Base-by-base conservation (phyloP, 1,139 yeast genomes). In the Yamadazyma atmosphaerica region DNA sequence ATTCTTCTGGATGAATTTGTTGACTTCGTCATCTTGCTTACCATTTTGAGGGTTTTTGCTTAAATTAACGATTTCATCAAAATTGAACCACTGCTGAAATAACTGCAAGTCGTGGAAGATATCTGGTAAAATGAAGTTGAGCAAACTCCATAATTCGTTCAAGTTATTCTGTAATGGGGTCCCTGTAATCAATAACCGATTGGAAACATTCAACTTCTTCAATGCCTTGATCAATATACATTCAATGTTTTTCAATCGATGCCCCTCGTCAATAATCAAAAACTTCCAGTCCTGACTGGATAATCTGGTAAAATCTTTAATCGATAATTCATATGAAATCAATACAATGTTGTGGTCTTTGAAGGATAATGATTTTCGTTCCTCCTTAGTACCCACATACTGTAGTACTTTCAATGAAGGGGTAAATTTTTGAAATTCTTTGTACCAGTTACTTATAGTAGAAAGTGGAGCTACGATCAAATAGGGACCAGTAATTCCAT, bases 201-300 rank as follows among this genome's bases (percentile, higher is more conserved):
- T 90, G 2, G 78, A 68, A 0, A 83, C 81, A 24, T 77, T 68
- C 23, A 87, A 69, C 47, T 72, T 74, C 52, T 87, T 89, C 47
- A 90, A 70, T 44, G 81, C 81, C 39, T 74, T 74, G 39, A 90
- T 83, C 44, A 90, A 68, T 46, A 81, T 67, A 56, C 95, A 86
- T 49, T 89, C 81, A 49, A 81, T 77, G 55, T 90, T 90, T 53
- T 90, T 92, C 47, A 90, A 67, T 31, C 98, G 70, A 61, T 90
- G 98, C 4, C 98, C 98, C 60, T 90, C 98, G 60, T 90, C 98
- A n/a, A 90, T 95, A 36, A 89, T 86, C 39, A 92, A 65, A 55
- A 83, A 90, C 44, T 83, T 83, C 97, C 97, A 90, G 24, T 65
- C 61, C 12, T 58, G 55, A 14, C 25, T 25, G 28, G 73, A 70